Percentiles rank a stretch among this genome's conserved stretches.
These are phyloP conservation scores for Penicillium bovifimosum DNA, from an alignment of 495 filamentous ascomycete genomes.

Conservation along the genomic window DNA sequence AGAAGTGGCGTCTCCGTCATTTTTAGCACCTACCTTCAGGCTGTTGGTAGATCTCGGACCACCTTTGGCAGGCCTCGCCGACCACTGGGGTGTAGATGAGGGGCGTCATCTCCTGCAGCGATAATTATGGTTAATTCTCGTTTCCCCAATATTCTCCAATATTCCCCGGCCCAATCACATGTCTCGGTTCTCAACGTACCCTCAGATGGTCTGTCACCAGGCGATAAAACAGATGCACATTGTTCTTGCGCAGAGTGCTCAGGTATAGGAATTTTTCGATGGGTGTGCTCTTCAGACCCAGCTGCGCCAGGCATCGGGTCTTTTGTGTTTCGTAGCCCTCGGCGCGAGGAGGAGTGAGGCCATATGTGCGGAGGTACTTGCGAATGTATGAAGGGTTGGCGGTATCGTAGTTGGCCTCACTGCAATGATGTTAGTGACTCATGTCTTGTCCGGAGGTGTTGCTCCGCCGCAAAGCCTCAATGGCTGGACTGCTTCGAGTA, in stretches of 20 bases:
- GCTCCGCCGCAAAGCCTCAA: not conserved
- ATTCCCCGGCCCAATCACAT: constrained; percentile 5
- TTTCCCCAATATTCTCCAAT: not conserved
- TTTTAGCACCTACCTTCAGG: constrained; percentile 63
- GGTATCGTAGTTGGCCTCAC: constrained; percentile 53
- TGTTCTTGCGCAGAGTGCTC: constrained; percentile 78
- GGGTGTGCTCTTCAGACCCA: constrained; percentile 67
- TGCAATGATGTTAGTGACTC: constrained; percentile 11
- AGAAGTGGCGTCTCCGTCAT: not conserved
- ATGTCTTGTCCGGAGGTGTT: not conserved
- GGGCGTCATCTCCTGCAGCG: constrained; percentile 70
- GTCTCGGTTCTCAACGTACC: constrained; percentile 35
- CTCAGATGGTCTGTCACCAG: constrained; percentile 84
- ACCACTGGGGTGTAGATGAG: constrained; percentile 97
- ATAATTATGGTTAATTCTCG: constrained; percentile 10
- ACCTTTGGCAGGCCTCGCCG: constrained; percentile 91
- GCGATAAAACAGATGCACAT: constrained; percentile 92
- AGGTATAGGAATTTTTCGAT: constrained; percentile 97
- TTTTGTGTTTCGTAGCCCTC: constrained; percentile 66
- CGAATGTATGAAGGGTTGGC: constrained; percentile 58
- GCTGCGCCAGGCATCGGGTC: constrained; percentile 65
- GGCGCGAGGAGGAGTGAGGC: constrained; percentile 63
- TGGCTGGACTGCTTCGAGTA: not conserved
- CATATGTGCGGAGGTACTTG: constrained; percentile 65
- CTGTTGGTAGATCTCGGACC: constrained; percentile 92